Base-by-base conservation (phyloP, 2,329 filamentous ascomycete species). In the Beauveria asiatica region DNA sequence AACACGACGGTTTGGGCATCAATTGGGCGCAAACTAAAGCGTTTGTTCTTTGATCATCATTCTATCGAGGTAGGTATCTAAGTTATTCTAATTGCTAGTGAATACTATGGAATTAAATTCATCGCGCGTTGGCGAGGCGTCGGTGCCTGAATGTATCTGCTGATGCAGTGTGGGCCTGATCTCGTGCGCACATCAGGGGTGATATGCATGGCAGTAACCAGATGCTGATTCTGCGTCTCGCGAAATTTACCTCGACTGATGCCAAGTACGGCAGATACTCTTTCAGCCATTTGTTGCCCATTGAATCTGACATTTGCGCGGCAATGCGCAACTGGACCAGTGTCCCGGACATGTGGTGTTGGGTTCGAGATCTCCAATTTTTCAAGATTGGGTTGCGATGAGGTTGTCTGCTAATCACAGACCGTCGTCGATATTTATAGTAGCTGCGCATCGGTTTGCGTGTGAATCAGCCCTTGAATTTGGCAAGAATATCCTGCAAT, bases 391-490 rank as follows among this genome's bases (percentile, higher is more conserved):
- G 21, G 19, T 39, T 16, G 30, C 9, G 5, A 39, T 41, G 27
- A 8, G 19, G 30, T 39, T 33, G 30, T 19, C 16, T 25, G 52
- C 23, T 54, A 27, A 8, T 13, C 39, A 25, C 44, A 16, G 17
- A n/a, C 33, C 27, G 9, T 13, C 9, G 37, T 53, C 21, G 23
- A 17, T 21, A 21, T 46, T 13, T n/a, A 8, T 44, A 23, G 9
- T 44, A 51, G 10, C 8, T 23, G 11, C 13, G 7, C 10, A 5
- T 23, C 11, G 16, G 4, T n/a, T 4, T 4, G 11, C 25, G 33
- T 21, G 9, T 48, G 17, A 0, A 33, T 84, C 75, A 88, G 64
- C 85, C 85, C 70, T 86, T 87, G 74, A 88, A 89, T 64, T 85
- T 88, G 61, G 83, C 80, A 39, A 89, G 74, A 11, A 85, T 80